These are phyloP conservation scores for Phtheirospermum japonicum DNA, from an alignment of 257 asterid genomes.

Conservation along the genomic window DNA sequence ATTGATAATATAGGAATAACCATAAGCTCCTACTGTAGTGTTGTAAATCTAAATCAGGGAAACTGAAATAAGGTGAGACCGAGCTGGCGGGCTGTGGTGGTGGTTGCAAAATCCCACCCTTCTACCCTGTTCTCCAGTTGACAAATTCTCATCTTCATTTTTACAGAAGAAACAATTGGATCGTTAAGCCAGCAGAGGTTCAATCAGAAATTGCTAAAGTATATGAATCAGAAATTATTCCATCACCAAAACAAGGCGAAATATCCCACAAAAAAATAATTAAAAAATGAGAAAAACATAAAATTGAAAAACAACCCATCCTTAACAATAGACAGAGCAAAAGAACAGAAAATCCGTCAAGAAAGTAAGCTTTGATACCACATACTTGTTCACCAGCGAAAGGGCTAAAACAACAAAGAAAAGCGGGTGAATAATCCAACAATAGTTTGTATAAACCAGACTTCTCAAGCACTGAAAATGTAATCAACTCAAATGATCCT, in stretches of 20 bases:
- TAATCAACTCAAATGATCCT: slow-evolving; percentile 1
- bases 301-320: no score
- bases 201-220: no score
- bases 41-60: not conserved
- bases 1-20: not conserved
- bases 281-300: not conserved
- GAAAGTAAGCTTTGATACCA: no score
- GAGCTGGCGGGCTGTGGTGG: not conserved
- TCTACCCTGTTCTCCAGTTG: not conserved
- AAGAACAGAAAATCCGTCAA: no score
- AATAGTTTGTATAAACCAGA: not conserved
- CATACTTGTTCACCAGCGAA: not conserved
- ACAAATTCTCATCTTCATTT: not conserved
- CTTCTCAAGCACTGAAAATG: not conserved
- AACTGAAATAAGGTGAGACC: not conserved
- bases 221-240: not conserved
- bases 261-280: not conserved
- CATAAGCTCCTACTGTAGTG: not conserved
- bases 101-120: not conserved
- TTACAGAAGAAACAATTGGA: slow-evolving; percentile 12
- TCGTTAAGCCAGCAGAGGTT: no score
- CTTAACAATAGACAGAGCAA: not conserved
- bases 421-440: not conserved
- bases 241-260: not conserved
- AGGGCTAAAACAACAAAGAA: not conserved